Evolutionary conservation across 116 monocot genomes (phyloP).

Genomic region (Zostera marina): DNA sequence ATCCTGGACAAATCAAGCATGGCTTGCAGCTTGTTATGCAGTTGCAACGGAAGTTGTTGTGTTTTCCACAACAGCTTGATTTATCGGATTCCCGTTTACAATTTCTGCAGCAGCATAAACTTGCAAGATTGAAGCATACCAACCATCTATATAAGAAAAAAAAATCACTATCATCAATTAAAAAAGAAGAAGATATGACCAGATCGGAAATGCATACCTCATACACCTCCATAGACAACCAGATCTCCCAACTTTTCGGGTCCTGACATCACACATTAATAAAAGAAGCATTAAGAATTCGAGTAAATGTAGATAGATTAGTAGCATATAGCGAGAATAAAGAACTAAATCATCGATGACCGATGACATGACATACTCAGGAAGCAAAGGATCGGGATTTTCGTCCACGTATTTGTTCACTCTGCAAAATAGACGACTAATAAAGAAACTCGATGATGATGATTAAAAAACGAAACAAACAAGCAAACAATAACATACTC

Average conservation of each 20-base stretch:
- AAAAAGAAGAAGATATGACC: too few relatives aligned
- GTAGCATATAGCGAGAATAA: background rate
- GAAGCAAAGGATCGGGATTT: slow-evolving; percentile 61
- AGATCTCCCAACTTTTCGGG: background rate
- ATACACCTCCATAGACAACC: background rate
- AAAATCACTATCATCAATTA: too few relatives aligned
- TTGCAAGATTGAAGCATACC: too few relatives aligned
- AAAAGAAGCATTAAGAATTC: background rate
- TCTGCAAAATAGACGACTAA: slow-evolving; percentile 36
- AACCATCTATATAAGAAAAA: too few relatives aligned
- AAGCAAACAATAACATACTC: slow-evolving; percentile 36
- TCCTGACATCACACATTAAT: background rate
- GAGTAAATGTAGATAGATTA: background rate
- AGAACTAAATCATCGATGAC: too few relatives aligned
- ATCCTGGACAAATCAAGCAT: too few relatives aligned
- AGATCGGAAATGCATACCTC: background rate
- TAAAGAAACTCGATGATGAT: background rate
- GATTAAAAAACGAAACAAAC: background rate
- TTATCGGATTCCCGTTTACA: too few relatives aligned
- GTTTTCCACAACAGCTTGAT: too few relatives aligned
- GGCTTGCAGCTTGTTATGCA: too few relatives aligned
- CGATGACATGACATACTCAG: slow-evolving; percentile 70
- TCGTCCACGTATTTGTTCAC: slow-evolving; percentile 52
- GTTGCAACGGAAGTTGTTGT: too few relatives aligned
- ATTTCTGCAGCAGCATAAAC: too few relatives aligned